Percentiles rank a stretch among this genome's conserved stretches.
Conservation (phyloP, 164 flowering plant genomes). For the Annona cherimola region DNA sequence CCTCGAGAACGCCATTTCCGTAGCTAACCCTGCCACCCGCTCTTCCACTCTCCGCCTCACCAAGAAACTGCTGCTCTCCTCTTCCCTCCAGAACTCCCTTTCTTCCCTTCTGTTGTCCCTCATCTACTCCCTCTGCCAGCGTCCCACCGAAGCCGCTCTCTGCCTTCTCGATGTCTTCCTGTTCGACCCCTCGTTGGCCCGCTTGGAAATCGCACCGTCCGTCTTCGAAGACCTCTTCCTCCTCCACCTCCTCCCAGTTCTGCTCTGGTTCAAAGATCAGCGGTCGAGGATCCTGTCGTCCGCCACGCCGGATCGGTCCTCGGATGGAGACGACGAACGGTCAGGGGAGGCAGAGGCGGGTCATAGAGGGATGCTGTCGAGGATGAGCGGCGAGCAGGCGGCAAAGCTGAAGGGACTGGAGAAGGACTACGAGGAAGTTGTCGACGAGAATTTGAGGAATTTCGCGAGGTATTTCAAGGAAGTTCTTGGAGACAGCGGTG, state of each 20-base stretch:
- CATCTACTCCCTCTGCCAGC: constrained; percentile 27
- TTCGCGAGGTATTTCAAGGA: constrained; percentile 43
- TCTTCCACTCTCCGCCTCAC: constrained; percentile 46
- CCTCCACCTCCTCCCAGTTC: constrained; percentile 39
- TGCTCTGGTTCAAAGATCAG: constrained; percentile 37
- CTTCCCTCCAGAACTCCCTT: constrained; percentile 20
- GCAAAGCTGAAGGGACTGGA: constrained; percentile 52
- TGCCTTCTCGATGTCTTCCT: constrained; percentile 39
- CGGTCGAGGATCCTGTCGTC: constrained; percentile 35
- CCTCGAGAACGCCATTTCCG: constrained; percentile 41
- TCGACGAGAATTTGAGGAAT: constrained; percentile 54
- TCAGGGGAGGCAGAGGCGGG: constrained; percentile 8
- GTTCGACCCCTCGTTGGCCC: constrained; percentile 41
- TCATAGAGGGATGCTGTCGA: constrained; percentile 31
- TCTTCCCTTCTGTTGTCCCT: constrained; percentile 52
- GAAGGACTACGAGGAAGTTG: constrained; percentile 41
- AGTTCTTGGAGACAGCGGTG: constrained; percentile 29
- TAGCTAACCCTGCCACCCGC: constrained; percentile 21
- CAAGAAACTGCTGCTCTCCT: constrained; percentile 42
- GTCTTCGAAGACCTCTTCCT: constrained; percentile 59
- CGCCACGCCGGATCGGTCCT: constrained; percentile 1
- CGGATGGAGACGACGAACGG: constrained; percentile 2
- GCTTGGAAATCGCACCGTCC: constrained; percentile 49
- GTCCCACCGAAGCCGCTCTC: constrained; percentile 34
- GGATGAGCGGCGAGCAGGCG: constrained; percentile 46